Percentiles rank a stretch among this genome's conserved stretches.
phyloP scores from a whole-genome alignment of 345 rosid species.

The Adansonia digitata region DNA sequence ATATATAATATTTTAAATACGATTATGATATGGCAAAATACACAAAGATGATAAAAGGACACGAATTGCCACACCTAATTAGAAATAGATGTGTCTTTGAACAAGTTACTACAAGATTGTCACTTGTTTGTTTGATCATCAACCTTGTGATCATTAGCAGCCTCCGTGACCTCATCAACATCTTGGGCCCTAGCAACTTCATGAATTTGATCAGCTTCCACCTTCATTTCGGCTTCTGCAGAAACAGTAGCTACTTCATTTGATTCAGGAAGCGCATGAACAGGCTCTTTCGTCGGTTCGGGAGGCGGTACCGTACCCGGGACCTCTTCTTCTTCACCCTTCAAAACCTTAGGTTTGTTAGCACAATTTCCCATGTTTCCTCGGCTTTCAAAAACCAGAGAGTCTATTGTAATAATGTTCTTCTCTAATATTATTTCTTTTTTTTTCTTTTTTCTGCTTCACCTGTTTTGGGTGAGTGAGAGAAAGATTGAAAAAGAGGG shows the following conservation, averaged over 20 bases:
- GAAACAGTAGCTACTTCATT: neutral
- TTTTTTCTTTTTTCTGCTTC: too few species aligned
- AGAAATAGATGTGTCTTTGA: conserved; percentile 24
- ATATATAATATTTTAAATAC: too few species aligned
- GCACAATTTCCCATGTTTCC: conserved; percentile 48
- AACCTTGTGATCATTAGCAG: conserved; percentile 10
- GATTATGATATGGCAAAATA: too few species aligned
- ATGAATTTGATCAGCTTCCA: neutral
- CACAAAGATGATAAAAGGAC: too few species aligned
- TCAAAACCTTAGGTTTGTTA: conserved; percentile 43
- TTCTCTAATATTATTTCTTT: too few species aligned
- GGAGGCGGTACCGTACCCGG: conserved; percentile 16
- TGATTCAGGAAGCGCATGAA: neutral
- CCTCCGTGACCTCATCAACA: conserved; percentile 8
- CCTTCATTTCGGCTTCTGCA: conserved; percentile 21
- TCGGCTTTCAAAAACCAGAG: neutral
- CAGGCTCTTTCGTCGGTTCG: conserved; percentile 17
- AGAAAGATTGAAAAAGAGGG: conserved; percentile 6
- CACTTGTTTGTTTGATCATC: conserved; percentile 24
- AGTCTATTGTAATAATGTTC: neutral
- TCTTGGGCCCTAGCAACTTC: neutral
- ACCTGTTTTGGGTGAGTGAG: too few species aligned
- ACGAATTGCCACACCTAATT: too few species aligned
- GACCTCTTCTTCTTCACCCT: conserved; percentile 28
- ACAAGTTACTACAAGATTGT: conserved; percentile 35